Conservation (phyloP, 139 green algal species). For the Chlamydomonas eustigma region DNA sequence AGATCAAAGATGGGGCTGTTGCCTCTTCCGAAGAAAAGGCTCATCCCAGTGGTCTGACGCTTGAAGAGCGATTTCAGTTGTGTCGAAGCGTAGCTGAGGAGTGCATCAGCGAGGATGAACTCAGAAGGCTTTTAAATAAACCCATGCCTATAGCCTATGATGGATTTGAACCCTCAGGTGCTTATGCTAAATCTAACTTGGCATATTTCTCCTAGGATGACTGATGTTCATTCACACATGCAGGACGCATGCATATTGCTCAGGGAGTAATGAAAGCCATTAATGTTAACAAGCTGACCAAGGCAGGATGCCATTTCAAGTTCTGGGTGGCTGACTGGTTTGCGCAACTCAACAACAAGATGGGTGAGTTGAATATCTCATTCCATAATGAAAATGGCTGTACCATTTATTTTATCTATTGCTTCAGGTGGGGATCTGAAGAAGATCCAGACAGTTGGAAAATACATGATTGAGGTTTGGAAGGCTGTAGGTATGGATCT, state of each 20-base stretch:
- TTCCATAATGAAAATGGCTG: constrained; percentile 27
- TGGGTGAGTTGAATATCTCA: constrained; percentile 23
- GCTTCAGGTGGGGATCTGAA: constrained; percentile 90
- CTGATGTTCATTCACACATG: too few species aligned
- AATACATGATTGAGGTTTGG: constrained; percentile 98
- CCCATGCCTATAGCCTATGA: constrained; percentile 90
- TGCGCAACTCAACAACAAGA: constrained; percentile 63
- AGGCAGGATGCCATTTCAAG: constrained; percentile 91
- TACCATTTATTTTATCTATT: too few species aligned
- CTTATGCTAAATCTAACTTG: background rate
- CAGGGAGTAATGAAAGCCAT: constrained; percentile 97
- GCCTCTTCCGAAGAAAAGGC: constrained; percentile 1
- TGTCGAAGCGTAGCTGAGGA: constrained; percentile 72
- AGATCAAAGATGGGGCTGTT: too few species aligned
- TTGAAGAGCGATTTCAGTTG: constrained; percentile 84
- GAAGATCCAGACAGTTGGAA: constrained; percentile 96
- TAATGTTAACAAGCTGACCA: constrained; percentile 99
- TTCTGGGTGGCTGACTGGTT: constrained; percentile 92
- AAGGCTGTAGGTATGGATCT: constrained; percentile 97
- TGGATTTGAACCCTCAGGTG: constrained; percentile 90
- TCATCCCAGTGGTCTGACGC: constrained; percentile 52
- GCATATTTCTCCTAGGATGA: too few species aligned
- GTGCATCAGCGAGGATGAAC: constrained; percentile 90
- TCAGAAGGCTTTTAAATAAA: constrained; percentile 85
- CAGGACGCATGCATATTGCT: constrained; percentile 19